Base-by-base conservation (phyloP, 1,284 basidiomycete genomes). In the Puccinia triticina region DNA sequence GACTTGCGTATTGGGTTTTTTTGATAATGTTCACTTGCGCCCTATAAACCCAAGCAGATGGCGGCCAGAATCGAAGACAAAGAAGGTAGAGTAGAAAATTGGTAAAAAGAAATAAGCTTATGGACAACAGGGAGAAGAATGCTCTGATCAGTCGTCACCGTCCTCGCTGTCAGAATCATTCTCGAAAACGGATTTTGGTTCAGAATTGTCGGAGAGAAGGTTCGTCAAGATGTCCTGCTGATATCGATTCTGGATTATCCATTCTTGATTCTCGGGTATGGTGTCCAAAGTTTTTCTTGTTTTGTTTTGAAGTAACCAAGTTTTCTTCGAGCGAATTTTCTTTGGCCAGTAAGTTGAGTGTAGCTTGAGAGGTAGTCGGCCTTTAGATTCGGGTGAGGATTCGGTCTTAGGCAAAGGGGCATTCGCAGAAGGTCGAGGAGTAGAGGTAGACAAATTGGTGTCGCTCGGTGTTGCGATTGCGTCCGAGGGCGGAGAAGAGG, bases 111-210 rank as follows among this genome's bases (percentile, higher is more conserved):
- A 50, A 2, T 16, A 14, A 21, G 21, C 1, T 57, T 57, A n/a
- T 1, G 29, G 59, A 29, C 1, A 61, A 34, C 18, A 12, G 26
- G 61, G 40, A 43, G 40, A 37, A 66, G 61, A 66, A 40, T 66
- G 21, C 16, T 40, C 7, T 23, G 34, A 16, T 66, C 34, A 40
- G 61, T 71, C 43, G 46, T 71, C 69, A 8, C 50, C 69, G 23
- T 50, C 69, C 53, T 75, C 72, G 72, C 72, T 75, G 32, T 75
- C 72, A 43, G 72, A 75, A 59, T 75, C 72, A 55, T 75, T 75
- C n/a, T 75, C 72, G 53, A 75, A 75, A 18, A 75, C 72, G 29
- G 72, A 75, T 57, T 37, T 53, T 32, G 72, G 72, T 18, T 75
- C 50, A 14, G 29, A 57, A 14, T 11, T 40, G 37, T 75, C 72